phyloP scores from a whole-genome alignment of 208 protist species.

The Leishmania aethiopica region DNA sequence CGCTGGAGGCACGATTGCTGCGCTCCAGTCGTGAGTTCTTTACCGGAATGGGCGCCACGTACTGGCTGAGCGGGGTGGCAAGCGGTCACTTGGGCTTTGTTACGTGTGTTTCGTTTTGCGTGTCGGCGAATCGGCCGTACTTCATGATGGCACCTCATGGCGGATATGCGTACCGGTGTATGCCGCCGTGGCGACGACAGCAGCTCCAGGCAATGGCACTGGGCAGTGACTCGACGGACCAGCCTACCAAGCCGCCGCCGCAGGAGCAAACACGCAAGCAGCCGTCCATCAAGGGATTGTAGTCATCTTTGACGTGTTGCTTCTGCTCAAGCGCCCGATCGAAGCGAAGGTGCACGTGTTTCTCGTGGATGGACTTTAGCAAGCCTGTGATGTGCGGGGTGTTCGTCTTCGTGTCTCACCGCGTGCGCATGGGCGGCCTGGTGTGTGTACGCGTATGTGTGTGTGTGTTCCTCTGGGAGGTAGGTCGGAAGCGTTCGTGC shows the following conservation, averaged over 20 bases:
- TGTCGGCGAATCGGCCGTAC: slow-evolving; percentile 70
- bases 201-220: slow-evolving; percentile 59
- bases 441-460: background rate
- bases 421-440: background rate
- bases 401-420: background rate
- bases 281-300: background rate
- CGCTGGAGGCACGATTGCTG: slow-evolving; percentile 74
- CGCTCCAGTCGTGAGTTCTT: slow-evolving; percentile 63
- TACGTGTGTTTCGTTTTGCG: slow-evolving; percentile 68
- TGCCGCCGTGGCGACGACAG: slow-evolving; percentile 80
- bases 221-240: slow-evolving; percentile 1
- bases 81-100: slow-evolving; percentile 74
- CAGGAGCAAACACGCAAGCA: background rate
- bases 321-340: background rate
- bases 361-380: background rate
- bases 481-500: background rate
- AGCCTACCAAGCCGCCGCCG: background rate
- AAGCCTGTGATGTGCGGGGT: background rate
- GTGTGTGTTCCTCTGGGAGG: background rate
- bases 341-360: background rate
- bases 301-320: background rate
- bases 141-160: slow-evolving; percentile 87
- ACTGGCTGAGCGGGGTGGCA: slow-evolving; percentile 76
- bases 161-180: slow-evolving; percentile 69
- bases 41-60: slow-evolving; percentile 84